These are phyloP conservation scores for Magnusiomyces suaveolens DNA, from an alignment of 1,139 yeast species.

Conservation along the genomic window DNA sequence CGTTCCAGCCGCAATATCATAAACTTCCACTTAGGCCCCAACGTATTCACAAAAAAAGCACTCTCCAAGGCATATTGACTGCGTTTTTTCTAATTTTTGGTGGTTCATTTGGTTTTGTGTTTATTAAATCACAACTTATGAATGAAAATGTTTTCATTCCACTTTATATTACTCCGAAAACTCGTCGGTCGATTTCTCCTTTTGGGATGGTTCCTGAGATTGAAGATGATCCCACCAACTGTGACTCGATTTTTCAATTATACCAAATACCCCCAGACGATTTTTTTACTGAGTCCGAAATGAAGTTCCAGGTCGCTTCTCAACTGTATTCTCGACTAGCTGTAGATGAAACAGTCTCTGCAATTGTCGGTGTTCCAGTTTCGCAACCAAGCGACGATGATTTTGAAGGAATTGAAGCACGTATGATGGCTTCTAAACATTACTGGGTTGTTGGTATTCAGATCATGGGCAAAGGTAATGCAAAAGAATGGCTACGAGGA, in stretches of 20 bases:
- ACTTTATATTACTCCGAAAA: constrained; percentile 1
- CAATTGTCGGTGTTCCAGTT: constrained; percentile 1
- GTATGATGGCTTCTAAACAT: background rate
- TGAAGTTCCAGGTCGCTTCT: background rate
- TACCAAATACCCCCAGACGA: background rate
- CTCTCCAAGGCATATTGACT: background rate
- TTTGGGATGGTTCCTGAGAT: background rate
- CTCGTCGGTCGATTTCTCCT: background rate
- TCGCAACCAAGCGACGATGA: background rate
- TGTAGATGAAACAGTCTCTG: constrained; percentile 2
- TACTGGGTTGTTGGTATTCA: constrained; percentile 4
- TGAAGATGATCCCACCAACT: background rate
- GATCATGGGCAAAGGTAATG: background rate
- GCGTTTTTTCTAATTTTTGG: background rate
- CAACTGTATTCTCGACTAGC: constrained; percentile 1
- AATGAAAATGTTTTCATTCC: constrained; percentile 3
- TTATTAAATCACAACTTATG: background rate
- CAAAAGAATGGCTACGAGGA: background rate
- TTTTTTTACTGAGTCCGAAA: background rate
- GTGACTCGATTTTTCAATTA: background rate
- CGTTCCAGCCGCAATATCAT: background rate
- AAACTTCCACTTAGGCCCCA: too few relatives aligned
- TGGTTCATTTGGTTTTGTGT: background rate
- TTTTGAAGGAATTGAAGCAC: background rate
- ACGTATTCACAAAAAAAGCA: background rate